These are phyloP conservation scores for Fusarium sacchari DNA, from an alignment of 2,329 filamentous ascomycete species.

Conservation along the genomic window DNA sequence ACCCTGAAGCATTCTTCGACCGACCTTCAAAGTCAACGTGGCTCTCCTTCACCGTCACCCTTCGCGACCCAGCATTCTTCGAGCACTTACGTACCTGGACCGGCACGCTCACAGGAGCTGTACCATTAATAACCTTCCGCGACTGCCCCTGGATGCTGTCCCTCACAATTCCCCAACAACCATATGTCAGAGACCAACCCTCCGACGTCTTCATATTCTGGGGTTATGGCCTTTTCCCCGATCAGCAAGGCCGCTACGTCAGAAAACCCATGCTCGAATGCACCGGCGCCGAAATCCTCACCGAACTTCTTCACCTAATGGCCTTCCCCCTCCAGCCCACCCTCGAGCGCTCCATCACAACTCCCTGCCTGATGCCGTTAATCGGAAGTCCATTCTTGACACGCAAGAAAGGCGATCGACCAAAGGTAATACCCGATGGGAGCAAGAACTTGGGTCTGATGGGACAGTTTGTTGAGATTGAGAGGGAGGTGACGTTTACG, in stretches of 20 bases:
- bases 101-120: conserved; percentile 34
- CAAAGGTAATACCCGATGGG: conserved; percentile 36
- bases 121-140: conserved; percentile 41
- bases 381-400: conserved; percentile 43
- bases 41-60: conserved; percentile 41
- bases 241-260: conserved; percentile 38
- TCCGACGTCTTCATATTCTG: conserved; percentile 40
- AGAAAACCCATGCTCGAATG: conserved; percentile 42
- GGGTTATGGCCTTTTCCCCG: conserved; percentile 43
- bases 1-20: conserved; percentile 43
- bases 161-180: conserved; percentile 38
- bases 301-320: conserved; percentile 40
- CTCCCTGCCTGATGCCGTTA: conserved; percentile 40
- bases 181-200: conserved; percentile 39
- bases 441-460: conserved; percentile 42
- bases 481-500: conserved; percentile 43
- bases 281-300: conserved; percentile 41
- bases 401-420: conserved; percentile 39
- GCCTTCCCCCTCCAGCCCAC: conserved; percentile 39
- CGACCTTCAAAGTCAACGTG: conserved; percentile 42
- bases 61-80: conserved; percentile 37
- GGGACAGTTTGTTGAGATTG: conserved; percentile 44
- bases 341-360: conserved; percentile 35
- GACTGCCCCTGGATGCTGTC: conserved; percentile 44
- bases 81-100: conserved; percentile 39